phyloP scores from a whole-genome alignment of 108 stramenopile species.

The Fragilaria radians region DNA sequence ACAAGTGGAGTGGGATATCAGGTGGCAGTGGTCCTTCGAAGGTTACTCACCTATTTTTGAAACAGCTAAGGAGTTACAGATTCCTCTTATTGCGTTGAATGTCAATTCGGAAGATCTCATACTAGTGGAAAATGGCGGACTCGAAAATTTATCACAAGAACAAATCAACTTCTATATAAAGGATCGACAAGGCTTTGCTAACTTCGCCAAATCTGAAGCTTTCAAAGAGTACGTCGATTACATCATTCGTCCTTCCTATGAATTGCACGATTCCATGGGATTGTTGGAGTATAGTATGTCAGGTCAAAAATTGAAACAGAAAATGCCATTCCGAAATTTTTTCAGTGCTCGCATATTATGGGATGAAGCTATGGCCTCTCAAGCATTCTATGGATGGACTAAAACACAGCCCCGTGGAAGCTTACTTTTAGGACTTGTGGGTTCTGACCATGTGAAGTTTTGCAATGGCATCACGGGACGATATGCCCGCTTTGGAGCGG shows the following conservation, averaged over 20 bases:
- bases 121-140: conserved; percentile 50
- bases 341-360: conserved; percentile 68
- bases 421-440: conserved; percentile 57
- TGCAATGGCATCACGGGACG: conserved; percentile 60
- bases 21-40: conserved; percentile 76
- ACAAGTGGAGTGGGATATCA: conserved; percentile 52
- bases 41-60: conserved; percentile 48
- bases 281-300: conserved; percentile 46
- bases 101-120: conserved; percentile 68
- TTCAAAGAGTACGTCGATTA: conserved; percentile 60
- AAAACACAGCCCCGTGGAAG: conserved; percentile 40
- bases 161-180: conserved; percentile 42
- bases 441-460: conserved; percentile 78
- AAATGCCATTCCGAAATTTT: conserved; percentile 63
- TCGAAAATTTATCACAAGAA: conserved; percentile 30
- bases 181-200: conserved; percentile 49
- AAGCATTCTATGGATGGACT: conserved; percentile 44
- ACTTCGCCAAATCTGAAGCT: conserved; percentile 29
- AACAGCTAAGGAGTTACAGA: conserved; percentile 30
- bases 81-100: conserved; percentile 62
- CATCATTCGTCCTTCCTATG: conserved; percentile 58
- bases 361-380: conserved; percentile 74
- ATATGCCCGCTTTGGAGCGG: conserved; percentile 28
- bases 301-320: conserved; percentile 48
- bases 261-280: conserved; percentile 53